Evolutionary conservation across 768 basidiomycete genomes (phyloP).

Genomic region (Rubroboletus pulcherrimus): DNA sequence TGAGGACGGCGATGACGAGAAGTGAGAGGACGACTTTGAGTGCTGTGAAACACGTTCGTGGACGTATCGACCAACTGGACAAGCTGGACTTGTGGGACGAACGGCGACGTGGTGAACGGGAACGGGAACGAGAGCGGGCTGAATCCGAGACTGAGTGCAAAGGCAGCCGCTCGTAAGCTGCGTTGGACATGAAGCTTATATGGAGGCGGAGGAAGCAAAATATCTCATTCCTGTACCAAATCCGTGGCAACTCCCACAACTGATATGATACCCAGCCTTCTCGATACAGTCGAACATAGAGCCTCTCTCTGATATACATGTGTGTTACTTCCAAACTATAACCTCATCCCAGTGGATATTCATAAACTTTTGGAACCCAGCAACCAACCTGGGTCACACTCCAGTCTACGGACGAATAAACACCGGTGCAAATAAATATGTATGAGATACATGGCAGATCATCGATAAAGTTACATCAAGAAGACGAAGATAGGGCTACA

Average conservation of each 20-base stretch:
- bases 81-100: slow-evolving; percentile 26
- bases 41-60: slow-evolving; percentile 35
- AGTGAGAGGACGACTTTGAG: slow-evolving; percentile 45
- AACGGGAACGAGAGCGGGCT: slow-evolving; percentile 22
- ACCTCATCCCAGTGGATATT: background rate
- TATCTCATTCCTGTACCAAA: background rate
- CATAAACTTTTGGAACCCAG: background rate
- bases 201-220: background rate
- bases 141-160: slow-evolving; percentile 41
- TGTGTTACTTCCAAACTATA: background rate
- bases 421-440: background rate
- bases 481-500: background rate
- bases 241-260: background rate
- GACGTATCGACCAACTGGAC: slow-evolving; percentile 27
- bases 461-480: slow-evolving; percentile 8
- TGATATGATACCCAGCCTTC: no score
- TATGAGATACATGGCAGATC: background rate
- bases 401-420: background rate
- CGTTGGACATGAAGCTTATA: slow-evolving; percentile 33
- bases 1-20: slow-evolving; percentile 36
- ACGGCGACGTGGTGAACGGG: slow-evolving; percentile 25
- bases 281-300: background rate
- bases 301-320: background rate
- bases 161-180: slow-evolving; percentile 47
- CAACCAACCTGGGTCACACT: background rate